Conservation (phyloP, 768 basidiomycete genomes). For the Lanmaoa pseudosensibilis region DNA sequence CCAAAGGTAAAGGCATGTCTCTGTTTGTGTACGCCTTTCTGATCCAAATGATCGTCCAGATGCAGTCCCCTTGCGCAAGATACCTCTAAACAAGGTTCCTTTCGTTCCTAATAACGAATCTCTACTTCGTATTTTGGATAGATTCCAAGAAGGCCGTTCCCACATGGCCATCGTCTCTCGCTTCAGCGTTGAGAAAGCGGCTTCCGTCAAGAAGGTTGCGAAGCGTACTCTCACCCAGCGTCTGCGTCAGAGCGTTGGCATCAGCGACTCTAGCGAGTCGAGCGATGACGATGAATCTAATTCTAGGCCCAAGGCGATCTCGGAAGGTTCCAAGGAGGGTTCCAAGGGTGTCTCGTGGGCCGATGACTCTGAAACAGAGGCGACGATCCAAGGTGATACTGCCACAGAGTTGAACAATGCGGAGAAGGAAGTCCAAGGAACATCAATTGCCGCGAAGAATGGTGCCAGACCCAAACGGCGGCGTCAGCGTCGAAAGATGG, state of each 20-base stretch:
- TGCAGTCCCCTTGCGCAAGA: slow-evolving; percentile 76
- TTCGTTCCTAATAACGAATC: slow-evolving; percentile 87
- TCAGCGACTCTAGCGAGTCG: slow-evolving; percentile 58
- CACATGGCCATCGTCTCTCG: slow-evolving; percentile 92
- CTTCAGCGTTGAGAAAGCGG: slow-evolving; percentile 68
- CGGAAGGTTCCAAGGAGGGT: slow-evolving; percentile 20
- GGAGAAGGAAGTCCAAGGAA: slow-evolving; percentile 13
- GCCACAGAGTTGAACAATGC: slow-evolving; percentile 21
- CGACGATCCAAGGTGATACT: slow-evolving; percentile 28
- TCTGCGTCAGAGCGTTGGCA: slow-evolving; percentile 70
- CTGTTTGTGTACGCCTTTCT: background rate
- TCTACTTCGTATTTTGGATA: slow-evolving; percentile 80
- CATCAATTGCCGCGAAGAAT: slow-evolving; percentile 13
- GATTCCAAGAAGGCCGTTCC: slow-evolving; percentile 85
- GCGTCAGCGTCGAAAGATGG: slow-evolving; percentile 13
- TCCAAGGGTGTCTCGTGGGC: slow-evolving; percentile 33
- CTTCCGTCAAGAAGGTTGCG: slow-evolving; percentile 81
- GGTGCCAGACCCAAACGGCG: slow-evolving; percentile 11
- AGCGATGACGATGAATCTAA: slow-evolving; percentile 42
- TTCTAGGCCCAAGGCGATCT: slow-evolving; percentile 18
- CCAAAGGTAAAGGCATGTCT: slow-evolving; percentile 52
- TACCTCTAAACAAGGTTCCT: slow-evolving; percentile 84
- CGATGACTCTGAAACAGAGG: slow-evolving; percentile 35
- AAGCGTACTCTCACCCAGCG: slow-evolving; percentile 80
- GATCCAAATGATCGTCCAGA: slow-evolving; percentile 42